Base-by-base conservation (phyloP, 768 basidiomycete species). In the Cystofilobasidium capitatum region DNA sequence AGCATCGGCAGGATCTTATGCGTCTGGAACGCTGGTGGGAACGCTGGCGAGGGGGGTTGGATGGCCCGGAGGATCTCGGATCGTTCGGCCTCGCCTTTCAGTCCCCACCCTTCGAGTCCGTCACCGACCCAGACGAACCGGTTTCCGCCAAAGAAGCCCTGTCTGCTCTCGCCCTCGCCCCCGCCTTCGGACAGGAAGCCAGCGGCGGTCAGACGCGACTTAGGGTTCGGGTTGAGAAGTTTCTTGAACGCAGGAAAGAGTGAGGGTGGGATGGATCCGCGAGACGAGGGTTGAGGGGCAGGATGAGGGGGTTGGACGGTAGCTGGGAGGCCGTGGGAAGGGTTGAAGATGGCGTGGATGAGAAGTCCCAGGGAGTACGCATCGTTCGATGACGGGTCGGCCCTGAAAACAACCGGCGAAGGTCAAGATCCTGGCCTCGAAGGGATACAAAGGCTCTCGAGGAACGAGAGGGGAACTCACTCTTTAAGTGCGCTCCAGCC, bases 1-100 rank as follows among this genome's bases (percentile, higher is more conserved):
- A 99, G 81, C 0, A 89, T 87, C 2, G 96, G 96, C 0, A 99
- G 81, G n/a, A 99, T 84, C 42, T 87, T 86, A 74, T 87, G 83
- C 0, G 87, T 84, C 0, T 87, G 81, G 75, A 97, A 97, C 71
- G 91, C 90, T 0, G 84, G 79, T 3, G 96, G 94, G 64, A 99
- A 86, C 0, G 88, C 85, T 17, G 84, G 81, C 0, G 85, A 81
- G 0, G 88, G 86, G 66, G 92, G 91, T 76, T 85, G 89, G 65
- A 96, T 81, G 16, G 82, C 85, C 69, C 88, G 55, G 44, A 97
- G 81, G 16, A 97, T 78, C 0, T 79, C 73, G 0, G 80, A 79
- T 73, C 92, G 92, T 66, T 98, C 96, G 3, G 81, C 80, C 73
- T 98, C 96, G 68, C 83, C 84, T 16, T 82, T 83, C 36, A 98